These are phyloP conservation scores for Exophiala mesophila DNA, from an alignment of 2,329 filamentous ascomycete species.

Conservation along the genomic window DNA sequence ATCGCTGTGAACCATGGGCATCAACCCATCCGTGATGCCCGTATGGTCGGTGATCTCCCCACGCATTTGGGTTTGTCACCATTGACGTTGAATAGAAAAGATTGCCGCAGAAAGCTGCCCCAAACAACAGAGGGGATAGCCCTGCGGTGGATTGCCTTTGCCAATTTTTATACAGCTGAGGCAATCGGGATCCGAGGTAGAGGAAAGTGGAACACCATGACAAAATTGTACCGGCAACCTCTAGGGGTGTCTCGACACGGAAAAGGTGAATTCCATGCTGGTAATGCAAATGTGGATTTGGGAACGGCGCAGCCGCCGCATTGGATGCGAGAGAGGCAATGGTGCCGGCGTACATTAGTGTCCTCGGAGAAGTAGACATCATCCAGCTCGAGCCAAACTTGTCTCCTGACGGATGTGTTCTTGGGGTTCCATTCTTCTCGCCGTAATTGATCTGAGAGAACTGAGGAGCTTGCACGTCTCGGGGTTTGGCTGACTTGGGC, in stretches of 20 bases:
- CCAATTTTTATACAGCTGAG: constrained; percentile 64
- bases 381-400: constrained; percentile 23
- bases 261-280: constrained; percentile 26
- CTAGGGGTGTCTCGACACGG: constrained; percentile 30
- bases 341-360: constrained; percentile 42
- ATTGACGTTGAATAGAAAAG: constrained; percentile 62
- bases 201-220: constrained; percentile 54
- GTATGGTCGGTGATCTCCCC: constrained; percentile 53
- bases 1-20: constrained; percentile 48
- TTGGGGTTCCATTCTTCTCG: constrained; percentile 19
- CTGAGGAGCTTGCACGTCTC: constrained; percentile 13
- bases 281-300: constrained; percentile 17
- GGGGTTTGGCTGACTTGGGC: constrained; percentile 14
- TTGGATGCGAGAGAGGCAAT: constrained; percentile 42
- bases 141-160: constrained; percentile 59
- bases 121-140: constrained; percentile 58
- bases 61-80: constrained; percentile 59
- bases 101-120: constrained; percentile 64
- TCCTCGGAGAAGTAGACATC: constrained; percentile 36
- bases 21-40: constrained; percentile 59
- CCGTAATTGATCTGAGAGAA: constrained; percentile 24
- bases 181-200: constrained; percentile 57
- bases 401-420: constrained; percentile 5
- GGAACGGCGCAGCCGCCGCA: constrained; percentile 34
- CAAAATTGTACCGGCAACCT: constrained; percentile 47